Conservation (phyloP, 345 rosid genomes). For the Psidium friedrichsthalianum region DNA sequence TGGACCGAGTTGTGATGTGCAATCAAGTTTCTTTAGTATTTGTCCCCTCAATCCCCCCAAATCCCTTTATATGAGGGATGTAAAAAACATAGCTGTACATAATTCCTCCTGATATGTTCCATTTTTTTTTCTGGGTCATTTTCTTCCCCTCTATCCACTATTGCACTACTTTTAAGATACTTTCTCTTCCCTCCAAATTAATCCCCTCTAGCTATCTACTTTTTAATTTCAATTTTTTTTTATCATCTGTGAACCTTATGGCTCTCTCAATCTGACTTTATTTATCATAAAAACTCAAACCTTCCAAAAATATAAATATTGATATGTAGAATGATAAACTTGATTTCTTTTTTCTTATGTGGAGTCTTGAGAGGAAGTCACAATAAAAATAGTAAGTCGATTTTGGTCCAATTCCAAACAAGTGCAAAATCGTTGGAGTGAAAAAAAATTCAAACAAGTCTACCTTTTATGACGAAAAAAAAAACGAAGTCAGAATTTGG, state of each 20-base stretch:
- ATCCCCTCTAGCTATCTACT: background rate
- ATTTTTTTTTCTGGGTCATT: background rate
- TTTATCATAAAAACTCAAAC: background rate
- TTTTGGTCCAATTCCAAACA: background rate
- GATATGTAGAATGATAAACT: background rate
- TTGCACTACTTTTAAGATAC: background rate
- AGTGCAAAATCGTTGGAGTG: background rate
- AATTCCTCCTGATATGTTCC: too few species aligned
- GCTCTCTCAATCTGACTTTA: background rate
- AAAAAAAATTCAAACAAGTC: background rate
- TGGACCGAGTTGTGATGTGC: too few species aligned
- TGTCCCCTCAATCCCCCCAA: background rate
- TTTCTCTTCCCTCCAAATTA: background rate
- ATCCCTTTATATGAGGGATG: background rate
- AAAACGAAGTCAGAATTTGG: background rate
- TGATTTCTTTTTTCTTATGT: background rate
- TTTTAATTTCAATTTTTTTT: background rate
- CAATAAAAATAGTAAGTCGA: background rate
- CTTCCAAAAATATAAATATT: background rate
- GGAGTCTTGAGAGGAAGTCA: background rate
- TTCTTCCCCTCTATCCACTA: background rate
- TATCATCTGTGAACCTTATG: background rate
- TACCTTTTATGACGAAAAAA: background rate
- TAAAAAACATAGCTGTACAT: background rate
- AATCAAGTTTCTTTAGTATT: background rate